Conservation (phyloP, 2,329 filamentous ascomycete species). For the Cercospora zeina region DNA sequence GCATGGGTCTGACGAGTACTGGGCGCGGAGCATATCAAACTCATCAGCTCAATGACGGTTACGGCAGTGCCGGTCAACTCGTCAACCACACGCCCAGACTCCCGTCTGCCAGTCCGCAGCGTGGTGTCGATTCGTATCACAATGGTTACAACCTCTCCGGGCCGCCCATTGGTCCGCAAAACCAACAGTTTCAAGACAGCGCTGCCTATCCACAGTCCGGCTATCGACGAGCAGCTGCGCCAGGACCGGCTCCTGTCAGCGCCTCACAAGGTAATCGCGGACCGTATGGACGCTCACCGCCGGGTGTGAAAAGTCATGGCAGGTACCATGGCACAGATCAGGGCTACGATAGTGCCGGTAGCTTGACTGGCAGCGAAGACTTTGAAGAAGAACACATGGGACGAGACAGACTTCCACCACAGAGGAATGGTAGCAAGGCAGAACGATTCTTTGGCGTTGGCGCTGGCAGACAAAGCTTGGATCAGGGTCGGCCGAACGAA, state of each 20-base stretch:
- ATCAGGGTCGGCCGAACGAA: conserved; percentile 25
- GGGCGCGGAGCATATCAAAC: conserved; percentile 20
- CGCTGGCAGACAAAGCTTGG: conserved; percentile 19
- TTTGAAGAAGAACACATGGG: conserved; percentile 28
- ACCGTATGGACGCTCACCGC: conserved; percentile 17
- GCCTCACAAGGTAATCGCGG: conserved; percentile 15
- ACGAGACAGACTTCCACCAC: conserved; percentile 15
- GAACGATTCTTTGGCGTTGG: conserved; percentile 39
- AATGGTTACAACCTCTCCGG: conserved; percentile 31
- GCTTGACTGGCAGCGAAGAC: conserved; percentile 34
- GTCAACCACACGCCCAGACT: conserved; percentile 12
- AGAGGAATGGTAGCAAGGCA: conserved; percentile 36
- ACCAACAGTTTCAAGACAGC: conserved; percentile 13
- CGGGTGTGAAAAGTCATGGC: conserved; percentile 3
- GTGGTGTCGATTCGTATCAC: conserved; percentile 23
- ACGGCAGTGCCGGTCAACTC: conserved; percentile 10
- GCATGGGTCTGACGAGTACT: conserved; percentile 26
- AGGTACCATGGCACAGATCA: conserved; percentile 13
- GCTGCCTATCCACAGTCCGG: conserved; percentile 26
- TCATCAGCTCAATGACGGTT: conserved; percentile 8
- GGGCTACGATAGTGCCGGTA: conserved; percentile 29
- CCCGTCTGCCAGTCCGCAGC: conserved; percentile 1
- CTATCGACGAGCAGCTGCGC: conserved; percentile 22
- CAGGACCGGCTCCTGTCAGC: conserved; percentile 12
- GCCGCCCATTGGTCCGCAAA: conserved; percentile 31